Conservation (phyloP, 495 filamentous ascomycete species). For the Lasiosphaeriaceae sp. region DNA sequence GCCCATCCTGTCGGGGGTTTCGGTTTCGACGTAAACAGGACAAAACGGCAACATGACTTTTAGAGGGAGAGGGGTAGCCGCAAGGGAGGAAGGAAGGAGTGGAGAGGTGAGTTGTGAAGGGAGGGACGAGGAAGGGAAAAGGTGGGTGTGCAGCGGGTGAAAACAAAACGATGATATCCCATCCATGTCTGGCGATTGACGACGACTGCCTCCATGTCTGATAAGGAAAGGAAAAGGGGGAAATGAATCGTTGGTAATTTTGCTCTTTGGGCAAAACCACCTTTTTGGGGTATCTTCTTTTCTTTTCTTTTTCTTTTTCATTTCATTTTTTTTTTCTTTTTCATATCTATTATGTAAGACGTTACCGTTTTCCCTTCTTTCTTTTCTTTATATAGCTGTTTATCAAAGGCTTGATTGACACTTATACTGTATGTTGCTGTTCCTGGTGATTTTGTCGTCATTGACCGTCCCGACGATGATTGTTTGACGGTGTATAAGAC, state of each 20-base stretch:
- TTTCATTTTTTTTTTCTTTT: not conserved
- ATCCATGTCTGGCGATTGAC: not conserved
- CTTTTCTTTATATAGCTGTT: slow-evolving; percentile 1
- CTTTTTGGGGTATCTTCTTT: not conserved
- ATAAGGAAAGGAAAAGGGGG: slow-evolving; percentile 52
- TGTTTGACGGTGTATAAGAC: too few relatives aligned
- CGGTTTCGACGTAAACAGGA: slow-evolving; percentile 21
- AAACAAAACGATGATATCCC: slow-evolving; percentile 13
- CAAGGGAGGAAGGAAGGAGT: not conserved
- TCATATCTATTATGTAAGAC: not conserved
- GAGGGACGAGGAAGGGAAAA: slow-evolving; percentile 1
- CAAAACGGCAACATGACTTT: not conserved
- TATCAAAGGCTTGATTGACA: slow-evolving; percentile 16
- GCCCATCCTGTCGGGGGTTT: slow-evolving; percentile 18
- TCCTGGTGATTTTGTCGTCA: too few relatives aligned
- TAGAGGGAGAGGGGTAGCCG: not conserved
- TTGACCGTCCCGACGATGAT: too few relatives aligned
- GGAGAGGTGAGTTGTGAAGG: too few relatives aligned
- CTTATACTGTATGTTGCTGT: not conserved
- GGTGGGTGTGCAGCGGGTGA: slow-evolving; percentile 29
- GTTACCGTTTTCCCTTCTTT: not conserved
- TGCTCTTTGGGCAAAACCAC: not conserved
- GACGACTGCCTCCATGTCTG: too few relatives aligned
- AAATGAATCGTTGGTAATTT: not conserved
- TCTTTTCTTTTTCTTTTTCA: not conserved